Evolutionary conservation across 164 flowering plant species (phyloP), one percentile per base, ranked within the genome.

Genomic region (Berberis vulgaris): DNA sequence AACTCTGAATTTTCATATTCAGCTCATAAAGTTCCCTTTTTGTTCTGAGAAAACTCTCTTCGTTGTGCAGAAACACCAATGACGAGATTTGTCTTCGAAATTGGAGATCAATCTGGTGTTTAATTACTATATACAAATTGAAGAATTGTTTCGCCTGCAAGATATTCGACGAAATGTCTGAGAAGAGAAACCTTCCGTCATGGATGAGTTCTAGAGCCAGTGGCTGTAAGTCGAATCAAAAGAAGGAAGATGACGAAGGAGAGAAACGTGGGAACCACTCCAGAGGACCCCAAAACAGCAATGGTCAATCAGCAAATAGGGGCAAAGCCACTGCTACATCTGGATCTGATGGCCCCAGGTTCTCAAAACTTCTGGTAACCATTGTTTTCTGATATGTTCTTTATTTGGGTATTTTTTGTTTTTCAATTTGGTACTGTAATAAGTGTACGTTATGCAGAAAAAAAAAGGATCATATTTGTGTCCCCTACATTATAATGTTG

Each of bases 291-390:
- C 50, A 47, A 7, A 47, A 1, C 1, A 11, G 7, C 50, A 1
- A 47, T 6, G 12, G 12, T 50, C 3, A 50, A 50, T 2, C 7
- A 8, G 54, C 54, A 8, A 9, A 10, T 38, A 59, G 43, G 40
- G 67, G 61, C 41, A 46, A 58, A 62, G 45, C 26, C 26, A 26
- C 26, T 26, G 26, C 26, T 26, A 26, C 26, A 26, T 64, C 75
- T 5, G 43, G 61, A 41, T 66, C 61, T 41, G 67, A 66, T 13
- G 54, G 64, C 11, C 41, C 62, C 9, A 59, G 60, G 43, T 82
- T 87, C 64, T 79, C 86, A 60, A 84, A 76, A 57, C 82, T 90
- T 59, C n/a, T 87, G 97, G 94, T 89, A 78, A 26, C 59, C 38
- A 65, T 54, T 55, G 38, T 49, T 55, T 13, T 40, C 2, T 59